Evolutionary conservation across 306 rosid species (phyloP).

Genomic region (Vicia villosa): DNA sequence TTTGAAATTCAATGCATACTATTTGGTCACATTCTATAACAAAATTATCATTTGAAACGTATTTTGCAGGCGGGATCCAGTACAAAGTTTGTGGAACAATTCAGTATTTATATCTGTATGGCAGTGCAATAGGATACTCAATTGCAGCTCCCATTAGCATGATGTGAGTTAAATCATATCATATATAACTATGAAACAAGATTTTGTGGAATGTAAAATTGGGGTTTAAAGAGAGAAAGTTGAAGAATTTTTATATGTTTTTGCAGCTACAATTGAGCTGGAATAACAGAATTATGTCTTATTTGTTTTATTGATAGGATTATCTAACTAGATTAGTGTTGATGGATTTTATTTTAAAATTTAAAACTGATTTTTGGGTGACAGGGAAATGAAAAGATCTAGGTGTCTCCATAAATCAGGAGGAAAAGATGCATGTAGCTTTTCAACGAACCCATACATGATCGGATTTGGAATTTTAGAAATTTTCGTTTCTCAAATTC

Average conservation of each 20-base stretch:
- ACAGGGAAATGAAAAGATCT: constrained; percentile 51
- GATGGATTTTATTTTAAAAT: not conserved
- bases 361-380: not conserved
- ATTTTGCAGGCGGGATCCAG: constrained; percentile 44
- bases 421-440: constrained; percentile 35
- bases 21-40: not conserved
- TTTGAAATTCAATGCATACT: not conserved
- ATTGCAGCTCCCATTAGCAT: constrained; percentile 58
- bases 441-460: constrained; percentile 46
- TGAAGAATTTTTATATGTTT: no score
- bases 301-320: not conserved
- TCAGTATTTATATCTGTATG: constrained; percentile 51
- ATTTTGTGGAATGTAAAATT: no score
- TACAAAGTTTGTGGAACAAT: constrained; percentile 42
- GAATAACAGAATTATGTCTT: no score
- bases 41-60: not conserved
- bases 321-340: not conserved
- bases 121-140: constrained; percentile 57
- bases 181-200: no score
- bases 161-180: constrained; percentile 44
- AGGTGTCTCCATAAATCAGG: constrained; percentile 43
- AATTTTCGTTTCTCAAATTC: constrained; percentile 53
- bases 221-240: no score
- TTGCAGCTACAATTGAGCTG: no score
- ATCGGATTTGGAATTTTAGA: constrained; percentile 46